Evolutionary conservation across 208 protist genomes (phyloP), one percentile per base, ranked within the genome.

Genomic region (Leishmania turanica): DNA sequence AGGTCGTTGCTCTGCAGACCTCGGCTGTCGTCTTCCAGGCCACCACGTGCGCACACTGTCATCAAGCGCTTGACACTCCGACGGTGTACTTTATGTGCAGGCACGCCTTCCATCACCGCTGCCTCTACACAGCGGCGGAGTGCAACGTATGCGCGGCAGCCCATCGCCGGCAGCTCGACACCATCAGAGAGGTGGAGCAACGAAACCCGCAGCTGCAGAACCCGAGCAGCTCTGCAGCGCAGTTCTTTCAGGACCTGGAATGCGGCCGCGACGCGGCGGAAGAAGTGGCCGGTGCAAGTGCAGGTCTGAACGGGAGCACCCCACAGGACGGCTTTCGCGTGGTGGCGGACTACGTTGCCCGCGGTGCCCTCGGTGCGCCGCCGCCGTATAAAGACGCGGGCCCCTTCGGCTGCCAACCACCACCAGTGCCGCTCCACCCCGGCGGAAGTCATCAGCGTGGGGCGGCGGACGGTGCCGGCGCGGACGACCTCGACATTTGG

Each of bases 31-130:
- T 97, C 17, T 98, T 99, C 71, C 95, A 98, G 84, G 71, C 83
- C 24, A 85, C 81, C 24, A 90, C 96, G 53, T 99, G 98, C 84
- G 84, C 79, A 13, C 87, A 85, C 42, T 99, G 98, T 88, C 76
- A 85, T 21, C 66, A 77, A 65, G 75, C 89, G 8, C 90, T 99
- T 21, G 98, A 99, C 60, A 84, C 99, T n/a, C 98, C 98, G 27
- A 85, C 92, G 1, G 90, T 99, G 66, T 97, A 99, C 82, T 99
- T 99, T 78, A 76, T 99, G 60, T 99, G 98, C 88, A 80, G 84
- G 79, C 97, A 99, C 88, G 97, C 93, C 40, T 99, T 98, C 84
- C 98, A 99, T 81, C 89, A 95, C 71, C 86, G 92, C 76, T 99
- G 98, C 85, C 89, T 95, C 40, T 85, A 89, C 78, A 88, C 89